Base-by-base conservation (phyloP, 2,329 filamentous ascomycete genomes). In the Emericellopsis atlantica region DNA sequence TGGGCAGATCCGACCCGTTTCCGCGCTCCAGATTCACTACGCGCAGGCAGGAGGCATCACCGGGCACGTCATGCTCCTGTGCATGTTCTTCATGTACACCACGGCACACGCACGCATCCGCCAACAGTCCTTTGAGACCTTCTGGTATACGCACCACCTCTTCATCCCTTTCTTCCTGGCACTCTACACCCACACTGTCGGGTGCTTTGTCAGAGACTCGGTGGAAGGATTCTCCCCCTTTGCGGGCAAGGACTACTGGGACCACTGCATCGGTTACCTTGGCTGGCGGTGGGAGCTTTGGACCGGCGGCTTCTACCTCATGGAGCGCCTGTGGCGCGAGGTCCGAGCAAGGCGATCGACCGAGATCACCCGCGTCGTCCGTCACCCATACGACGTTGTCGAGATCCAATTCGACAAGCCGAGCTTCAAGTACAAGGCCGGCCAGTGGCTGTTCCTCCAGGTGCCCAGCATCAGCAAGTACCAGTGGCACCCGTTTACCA, bases 71-170 rank as follows among this genome's bases (percentile, higher is more conserved):
- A 98, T 98, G 92, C 75, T 96, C 22, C 71, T 98, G n/a, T 96
- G 89, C 72, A 98, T 98, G 92, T 67, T 98, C 47, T 66, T 98
- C 47, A 98, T 98, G 73, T 98, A 94, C 65, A 98, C 92, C 2
- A 95, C 89, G 0, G 84, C 92, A 3, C 92, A 98, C 57, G 75
- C 83, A 52, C 84, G 86, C 49, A 96, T 98, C 49, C 84, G 92
- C 41, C 90, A 96, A 58, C 92, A 98, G 58, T 94, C 87, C 0
- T 98, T 89, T 56, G 92, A 98, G 65, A 93, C 90, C 0, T 98
- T 98, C 60, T 98, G 92, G 92, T 98, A 98, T 64, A 95, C 88
- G 1, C 92, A 98, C 62, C 92, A 98, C 54, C 75, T 98, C n/a
- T 96, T 96, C 55, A 84, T 98, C 45, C 90, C 92, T 2, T 98